A percentile compares a stretch with the other conserved stretches of the same genome.
These are phyloP conservation scores for Leucoagaricus sp. DNA, from an alignment of 1,284 basidiomycete species.

Conservation along the genomic window DNA sequence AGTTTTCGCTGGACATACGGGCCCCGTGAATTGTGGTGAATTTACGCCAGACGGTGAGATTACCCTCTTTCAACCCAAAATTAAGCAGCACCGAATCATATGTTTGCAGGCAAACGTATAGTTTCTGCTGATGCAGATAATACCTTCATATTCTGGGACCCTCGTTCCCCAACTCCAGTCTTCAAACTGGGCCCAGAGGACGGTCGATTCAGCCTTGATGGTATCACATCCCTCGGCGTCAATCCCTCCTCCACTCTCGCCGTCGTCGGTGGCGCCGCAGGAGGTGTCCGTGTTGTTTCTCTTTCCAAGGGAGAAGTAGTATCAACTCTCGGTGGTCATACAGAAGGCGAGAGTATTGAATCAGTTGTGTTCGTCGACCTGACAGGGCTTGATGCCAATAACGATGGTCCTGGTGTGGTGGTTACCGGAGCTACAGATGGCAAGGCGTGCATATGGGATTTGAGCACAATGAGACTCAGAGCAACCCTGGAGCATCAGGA, in stretches of 20 bases:
- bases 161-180: slow-evolving; percentile 73
- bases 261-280: slow-evolving; percentile 85
- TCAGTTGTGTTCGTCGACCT: slow-evolving; percentile 86
- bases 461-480: slow-evolving; percentile 80
- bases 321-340: slow-evolving; percentile 80
- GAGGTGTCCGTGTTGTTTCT: slow-evolving; percentile 84
- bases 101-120: slow-evolving; percentile 74
- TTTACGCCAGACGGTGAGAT: slow-evolving; percentile 87
- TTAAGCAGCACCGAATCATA: background rate
- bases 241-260: slow-evolving; percentile 86
- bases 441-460: slow-evolving; percentile 93
- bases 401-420: slow-evolving; percentile 62
- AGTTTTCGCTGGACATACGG: slow-evolving; percentile 91
- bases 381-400: slow-evolving; percentile 45
- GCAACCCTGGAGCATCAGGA: slow-evolving; percentile 83
- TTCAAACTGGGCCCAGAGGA: slow-evolving; percentile 80
- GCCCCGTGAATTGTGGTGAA: slow-evolving; percentile 83
- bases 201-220: slow-evolving; percentile 75
- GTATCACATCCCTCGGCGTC: slow-evolving; percentile 86
- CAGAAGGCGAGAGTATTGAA: slow-evolving; percentile 90
- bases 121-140: slow-evolving; percentile 88
- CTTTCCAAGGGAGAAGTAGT: slow-evolving; percentile 87
- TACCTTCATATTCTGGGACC: slow-evolving; percentile 91
- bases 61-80: too few species aligned
- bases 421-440: slow-evolving; percentile 94